Evolutionary conservation across 495 filamentous ascomycete genomes (phyloP).

Genomic region (Trichoderma virens): DNA sequence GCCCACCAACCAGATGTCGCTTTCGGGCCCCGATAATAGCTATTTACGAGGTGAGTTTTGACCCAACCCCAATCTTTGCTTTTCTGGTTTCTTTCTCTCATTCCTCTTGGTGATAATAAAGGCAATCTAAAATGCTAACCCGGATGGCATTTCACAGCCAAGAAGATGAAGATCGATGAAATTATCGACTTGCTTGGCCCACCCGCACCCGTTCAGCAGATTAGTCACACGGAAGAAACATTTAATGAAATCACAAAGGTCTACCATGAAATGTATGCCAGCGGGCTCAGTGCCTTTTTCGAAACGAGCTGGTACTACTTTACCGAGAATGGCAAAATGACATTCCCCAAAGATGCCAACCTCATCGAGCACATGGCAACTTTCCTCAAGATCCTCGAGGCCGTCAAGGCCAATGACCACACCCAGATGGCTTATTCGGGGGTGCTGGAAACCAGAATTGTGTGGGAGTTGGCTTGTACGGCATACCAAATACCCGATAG

Average conservation of each 20-base stretch:
- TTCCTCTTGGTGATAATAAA: neutral
- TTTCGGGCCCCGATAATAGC: constrained; percentile 11
- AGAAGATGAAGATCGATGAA: constrained; percentile 66
- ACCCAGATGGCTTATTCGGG: constrained; percentile 53
- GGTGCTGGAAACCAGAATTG: constrained; percentile 60
- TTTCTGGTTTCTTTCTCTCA: constrained; percentile 17
- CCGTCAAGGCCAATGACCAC: constrained; percentile 40
- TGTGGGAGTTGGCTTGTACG: constrained; percentile 55
- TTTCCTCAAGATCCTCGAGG: constrained; percentile 42
- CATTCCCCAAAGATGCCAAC: constrained; percentile 47
- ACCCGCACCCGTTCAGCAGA: constrained; percentile 42
- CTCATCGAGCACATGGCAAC: constrained; percentile 56
- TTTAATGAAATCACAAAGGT: constrained; percentile 66
- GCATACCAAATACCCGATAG: constrained; percentile 22
- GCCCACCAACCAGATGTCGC: constrained; percentile 14
- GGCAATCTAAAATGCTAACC: constrained; percentile 30
- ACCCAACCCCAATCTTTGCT: constrained; percentile 13
- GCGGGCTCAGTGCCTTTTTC: constrained; percentile 69
- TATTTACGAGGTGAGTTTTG: neutral
- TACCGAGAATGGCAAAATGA: constrained; percentile 29
- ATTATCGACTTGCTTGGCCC: constrained; percentile 61
- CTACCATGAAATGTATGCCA: constrained; percentile 68
- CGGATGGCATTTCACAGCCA: constrained; percentile 45
- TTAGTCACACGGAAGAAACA: constrained; percentile 36
- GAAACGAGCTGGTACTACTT: constrained; percentile 76